These are phyloP conservation scores for Oropetium thomaeum DNA, from an alignment of 176 grass and related monocot species.

Conservation along the genomic window DNA sequence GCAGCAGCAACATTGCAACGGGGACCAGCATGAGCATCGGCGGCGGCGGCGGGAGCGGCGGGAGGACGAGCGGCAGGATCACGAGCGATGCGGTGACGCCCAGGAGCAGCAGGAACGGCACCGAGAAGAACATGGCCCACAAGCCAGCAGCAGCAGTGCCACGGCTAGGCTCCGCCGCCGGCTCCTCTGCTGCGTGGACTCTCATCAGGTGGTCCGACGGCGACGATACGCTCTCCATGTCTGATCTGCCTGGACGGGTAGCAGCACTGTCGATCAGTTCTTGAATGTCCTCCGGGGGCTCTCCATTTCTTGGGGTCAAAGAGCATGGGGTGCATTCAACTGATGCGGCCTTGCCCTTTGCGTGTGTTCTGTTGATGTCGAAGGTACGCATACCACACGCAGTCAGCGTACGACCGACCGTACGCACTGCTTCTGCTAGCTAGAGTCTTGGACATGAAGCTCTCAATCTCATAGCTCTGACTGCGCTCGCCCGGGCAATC, in stretches of 20 bases:
- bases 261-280: slow-evolving; percentile 12
- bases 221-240: slow-evolving; percentile 32
- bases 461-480: not conserved
- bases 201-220: slow-evolving; percentile 12
- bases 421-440: not conserved
- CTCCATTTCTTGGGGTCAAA: slow-evolving; percentile 37
- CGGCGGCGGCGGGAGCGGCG: slow-evolving; percentile 81
- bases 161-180: not conserved
- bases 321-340: slow-evolving; percentile 27
- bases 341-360: slow-evolving; percentile 3
- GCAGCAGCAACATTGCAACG: slow-evolving; percentile 58
- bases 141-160: not conserved
- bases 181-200: not conserved
- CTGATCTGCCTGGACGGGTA: not conserved
- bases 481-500: not conserved
- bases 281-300: slow-evolving; percentile 32
- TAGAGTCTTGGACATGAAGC: slow-evolving; percentile 17
- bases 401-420: too few relatives aligned
- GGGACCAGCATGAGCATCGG: slow-evolving; percentile 74
- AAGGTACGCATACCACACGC: slow-evolving; percentile 14
- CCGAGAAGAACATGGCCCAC: slow-evolving; percentile 47
- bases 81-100: slow-evolving; percentile 67
- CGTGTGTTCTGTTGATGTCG: not conserved
- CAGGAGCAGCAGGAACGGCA: slow-evolving; percentile 45
- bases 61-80: slow-evolving; percentile 80